Evolutionary conservation across 225 moss, liverwort and hornwort genomes (phyloP), one percentile per base, ranked within the genome.

Genomic region (Rhytidiadelphus loreus): DNA sequence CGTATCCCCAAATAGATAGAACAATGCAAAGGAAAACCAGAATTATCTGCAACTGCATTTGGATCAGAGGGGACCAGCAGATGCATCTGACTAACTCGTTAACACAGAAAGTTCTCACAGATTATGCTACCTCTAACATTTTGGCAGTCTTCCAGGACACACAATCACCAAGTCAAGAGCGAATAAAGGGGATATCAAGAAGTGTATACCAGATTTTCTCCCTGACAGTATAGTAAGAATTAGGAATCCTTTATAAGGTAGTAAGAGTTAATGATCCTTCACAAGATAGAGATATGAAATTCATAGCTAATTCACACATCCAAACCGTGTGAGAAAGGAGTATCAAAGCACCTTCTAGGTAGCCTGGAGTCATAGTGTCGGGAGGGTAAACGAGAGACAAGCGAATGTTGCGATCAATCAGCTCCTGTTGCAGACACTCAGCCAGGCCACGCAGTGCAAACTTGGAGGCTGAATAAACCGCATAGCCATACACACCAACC

Each of bases 401-500:
- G 32, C 97, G 94, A 87, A 99, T 97, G 78, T 96, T 95, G 86
- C 92, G 91, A 59, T 92, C 87, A 26, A 95, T 52, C 12, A 99
- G 88, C 93, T 99, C 97, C 87, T 96, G 98, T 87, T 97, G 97
- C 71, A 99, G 83, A 72, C 77, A 89, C 86, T 99, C 99, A 2
- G 96, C 99, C 80, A 99, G 84, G 55, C 95, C 93, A 48, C 97
- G 95, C 56, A 99, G 82, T 78, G 95, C 97, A 85, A 95, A 93
- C 86, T 99, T 96, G 70, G 90, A 91, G 50, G 96, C 96, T 73
- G 95, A 81, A 79, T 99, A 99, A 57, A 91, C 89, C 44, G 92
- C 90, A 85, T 92, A 94, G 59, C 96, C 99, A 92, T 99, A 97
- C 29, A 99, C 89, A 87, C 97, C 96, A 86, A 93, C 93, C 99